Base-by-base conservation (phyloP, 768 basidiomycete genomes). In the Hygrophorus pudorinus region DNA sequence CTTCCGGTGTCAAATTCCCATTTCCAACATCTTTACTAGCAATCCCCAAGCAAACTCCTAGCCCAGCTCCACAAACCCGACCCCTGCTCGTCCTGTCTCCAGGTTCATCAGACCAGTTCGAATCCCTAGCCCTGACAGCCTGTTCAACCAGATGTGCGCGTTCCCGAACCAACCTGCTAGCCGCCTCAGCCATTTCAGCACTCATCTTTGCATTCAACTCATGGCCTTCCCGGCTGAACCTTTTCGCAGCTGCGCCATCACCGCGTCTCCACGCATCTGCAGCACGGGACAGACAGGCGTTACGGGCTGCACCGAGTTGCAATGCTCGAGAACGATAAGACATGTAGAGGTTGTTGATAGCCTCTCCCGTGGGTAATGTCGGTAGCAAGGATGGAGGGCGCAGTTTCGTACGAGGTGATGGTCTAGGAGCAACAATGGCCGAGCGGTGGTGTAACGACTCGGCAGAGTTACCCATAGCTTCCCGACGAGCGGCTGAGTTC, bases 221-320 rank as follows among this genome's bases (percentile, higher is more conserved):
- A 53, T 94, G 88, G 1, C 92, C 96, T 56, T 98, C 93, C 33
- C 88, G 71, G 50, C 85, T 88, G 65, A 94, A 98, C 38, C 90
- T 72, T 64, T 97, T 96, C 30, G 96, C 96, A 0, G 87, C 85
- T 0, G 93, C 91, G 2, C 94, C 94, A 53, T 99, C 96, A 1
- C 94, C 93, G 2, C 90, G 75, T 44, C 89, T 74, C 88, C 91
- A 99, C 2, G 93, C 91, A 55, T 96, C 92, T 2, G 96, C 94
- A 10, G 96, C 96, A 35, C 91, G 79, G 1, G 89, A 89, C 20
- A 99, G 71, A 60, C 89, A 96, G 12, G 90, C 90, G 54, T 98
- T 98, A 30, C 96, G 73, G 27, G 89, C 89, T 1, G 90, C 86
- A 40, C 94, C 96, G 17, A 97, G 79, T 55, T 96, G 86, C 46